Conservation (phyloP, 2,329 filamentous ascomycete genomes). For the Cercospora sp. region DNA sequence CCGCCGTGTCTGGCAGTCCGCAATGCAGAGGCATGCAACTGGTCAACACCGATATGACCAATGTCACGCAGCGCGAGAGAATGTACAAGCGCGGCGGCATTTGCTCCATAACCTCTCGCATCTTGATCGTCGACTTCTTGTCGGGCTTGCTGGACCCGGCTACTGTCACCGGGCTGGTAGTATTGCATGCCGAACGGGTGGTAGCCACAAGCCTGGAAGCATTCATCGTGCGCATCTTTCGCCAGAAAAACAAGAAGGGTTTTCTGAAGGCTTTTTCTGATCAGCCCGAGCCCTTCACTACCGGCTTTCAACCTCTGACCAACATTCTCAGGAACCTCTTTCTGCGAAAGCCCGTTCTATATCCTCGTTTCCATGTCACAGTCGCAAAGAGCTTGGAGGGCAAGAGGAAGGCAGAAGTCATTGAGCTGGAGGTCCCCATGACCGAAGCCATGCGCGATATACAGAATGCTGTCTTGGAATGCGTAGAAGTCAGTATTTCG, state of each 20-base stretch:
- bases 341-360: constrained; percentile 81
- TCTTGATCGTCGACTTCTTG: constrained; percentile 88
- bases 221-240: constrained; percentile 90
- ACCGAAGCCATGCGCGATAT: constrained; percentile 91
- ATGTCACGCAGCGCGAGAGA: constrained; percentile 81
- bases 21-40: constrained; percentile 82
- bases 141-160: constrained; percentile 79
- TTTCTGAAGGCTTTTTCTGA: constrained; percentile 97
- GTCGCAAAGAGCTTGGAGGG: constrained; percentile 89
- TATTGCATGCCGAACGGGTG: constrained; percentile 84
- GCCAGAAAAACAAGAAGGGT: constrained; percentile 89
- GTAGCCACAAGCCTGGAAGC: constrained; percentile 87
- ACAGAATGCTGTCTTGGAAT: constrained; percentile 91
- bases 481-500: constrained; percentile 89
- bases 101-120: constrained; percentile 93
- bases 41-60: constrained; percentile 93
- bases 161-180: constrained; percentile 80
- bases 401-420: constrained; percentile 90
- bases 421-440: constrained; percentile 95
- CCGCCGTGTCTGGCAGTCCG: constrained; percentile 79
- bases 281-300: constrained; percentile 84
- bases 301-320: constrained; percentile 81
- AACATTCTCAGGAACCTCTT: constrained; percentile 94
- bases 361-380: constrained; percentile 89
- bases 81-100: constrained; percentile 88